These are phyloP conservation scores for Helicostylum pulchrum DNA, from an alignment of 192 early-diverging fungal genomes.

Conservation along the genomic window DNA sequence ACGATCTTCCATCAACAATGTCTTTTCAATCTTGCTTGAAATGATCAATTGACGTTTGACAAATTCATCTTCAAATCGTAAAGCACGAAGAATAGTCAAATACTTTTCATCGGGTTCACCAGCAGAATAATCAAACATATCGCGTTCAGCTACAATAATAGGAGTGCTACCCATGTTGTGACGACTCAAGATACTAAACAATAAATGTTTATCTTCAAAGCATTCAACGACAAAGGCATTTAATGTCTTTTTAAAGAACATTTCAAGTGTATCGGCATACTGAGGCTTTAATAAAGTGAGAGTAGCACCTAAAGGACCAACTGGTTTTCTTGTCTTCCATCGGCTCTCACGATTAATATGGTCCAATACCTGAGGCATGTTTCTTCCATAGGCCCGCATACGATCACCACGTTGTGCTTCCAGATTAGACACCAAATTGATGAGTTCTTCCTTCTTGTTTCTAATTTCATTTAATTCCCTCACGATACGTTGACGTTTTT, in stretches of 20 bases:
- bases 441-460: not conserved
- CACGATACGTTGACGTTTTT: conserved; percentile 5
- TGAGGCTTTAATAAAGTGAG: conserved; percentile 55
- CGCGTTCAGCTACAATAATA: conserved; percentile 59
- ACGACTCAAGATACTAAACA: conserved; percentile 52
- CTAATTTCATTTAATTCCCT: not conserved
- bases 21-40: conserved; percentile 62
- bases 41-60: conserved; percentile 76
- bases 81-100: conserved; percentile 59
- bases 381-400: conserved; percentile 70
- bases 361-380: conserved; percentile 58
- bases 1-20: conserved; percentile 61
- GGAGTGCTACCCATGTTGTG: conserved; percentile 44
- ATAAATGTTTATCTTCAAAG: conserved; percentile 55
- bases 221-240: conserved; percentile 70
- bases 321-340: conserved; percentile 47
- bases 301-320: conserved; percentile 70
- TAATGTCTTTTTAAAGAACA: conserved; percentile 55
- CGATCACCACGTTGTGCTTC: conserved; percentile 59
- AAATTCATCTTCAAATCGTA: conserved; percentile 60
- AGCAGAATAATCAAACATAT: conserved; percentile 64
- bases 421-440: conserved; percentile 44
- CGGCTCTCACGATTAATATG: conserved; percentile 42
- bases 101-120: conserved; percentile 61
- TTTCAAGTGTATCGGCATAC: conserved; percentile 63